phyloP scores from a whole-genome alignment of 75 land plant genomes.

The Cunninghamia lanceolata region DNA sequence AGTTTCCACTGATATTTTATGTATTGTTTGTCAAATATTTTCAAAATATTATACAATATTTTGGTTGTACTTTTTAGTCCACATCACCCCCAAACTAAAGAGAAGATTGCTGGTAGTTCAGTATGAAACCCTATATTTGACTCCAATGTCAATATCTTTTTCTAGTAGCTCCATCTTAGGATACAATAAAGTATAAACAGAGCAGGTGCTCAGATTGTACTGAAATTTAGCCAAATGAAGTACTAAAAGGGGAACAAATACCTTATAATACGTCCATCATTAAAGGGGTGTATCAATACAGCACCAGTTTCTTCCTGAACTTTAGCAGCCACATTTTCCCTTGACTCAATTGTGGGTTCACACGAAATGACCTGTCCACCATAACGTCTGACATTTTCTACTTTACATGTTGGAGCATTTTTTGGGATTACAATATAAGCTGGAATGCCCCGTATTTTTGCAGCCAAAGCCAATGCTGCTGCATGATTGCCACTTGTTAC shows the following conservation, averaged over 20 bases:
- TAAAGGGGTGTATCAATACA: conserved; percentile 78
- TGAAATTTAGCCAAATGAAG: background rate
- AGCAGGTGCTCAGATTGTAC: too few species aligned
- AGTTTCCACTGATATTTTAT: background rate
- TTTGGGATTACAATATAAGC: conserved; percentile 78
- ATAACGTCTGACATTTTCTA: conserved; percentile 87
- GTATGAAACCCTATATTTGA: background rate
- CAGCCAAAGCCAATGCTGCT: conserved; percentile 93
- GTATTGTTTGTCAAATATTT: conserved; percentile 7
- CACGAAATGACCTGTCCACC: conserved; percentile 80
- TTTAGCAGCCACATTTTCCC: conserved; percentile 55
- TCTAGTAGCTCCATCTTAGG: background rate
- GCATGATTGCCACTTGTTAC: conserved; percentile 89
- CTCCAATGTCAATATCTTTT: background rate
- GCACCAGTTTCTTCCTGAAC: conserved; percentile 78
- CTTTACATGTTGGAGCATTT: conserved; percentile 88
- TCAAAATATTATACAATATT: background rate
- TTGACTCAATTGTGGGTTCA: conserved; percentile 63
- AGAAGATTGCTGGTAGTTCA: background rate
- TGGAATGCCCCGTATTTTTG: conserved; percentile 74
- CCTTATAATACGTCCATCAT: conserved; percentile 84
- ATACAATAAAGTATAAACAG: background rate
- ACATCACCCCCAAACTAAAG: background rate
- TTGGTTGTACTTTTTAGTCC: background rate
- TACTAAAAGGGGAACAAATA: conserved; percentile 6